Conservation (phyloP, 2,329 filamentous ascomycete species). For the Aquanectria penicillioides region DNA sequence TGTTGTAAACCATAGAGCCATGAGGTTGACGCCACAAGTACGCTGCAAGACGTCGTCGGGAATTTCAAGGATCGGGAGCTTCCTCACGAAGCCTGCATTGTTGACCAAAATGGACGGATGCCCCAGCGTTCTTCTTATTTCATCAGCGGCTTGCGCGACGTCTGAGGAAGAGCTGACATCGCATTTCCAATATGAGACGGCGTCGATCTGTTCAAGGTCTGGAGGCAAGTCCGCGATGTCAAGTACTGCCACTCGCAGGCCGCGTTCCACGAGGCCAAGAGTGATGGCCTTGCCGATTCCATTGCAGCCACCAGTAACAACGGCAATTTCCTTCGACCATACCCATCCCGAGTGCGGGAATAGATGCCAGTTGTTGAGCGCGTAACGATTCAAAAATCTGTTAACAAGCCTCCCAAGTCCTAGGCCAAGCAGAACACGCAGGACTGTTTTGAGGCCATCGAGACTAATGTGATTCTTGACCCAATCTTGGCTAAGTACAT, state of each 20-base stretch:
- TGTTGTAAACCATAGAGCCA: conserved; percentile 70
- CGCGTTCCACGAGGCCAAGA: conserved; percentile 65
- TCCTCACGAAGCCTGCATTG: conserved; percentile 70
- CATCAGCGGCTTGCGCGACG: conserved; percentile 58
- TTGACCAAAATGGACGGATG: conserved; percentile 74
- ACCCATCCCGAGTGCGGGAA: not conserved
- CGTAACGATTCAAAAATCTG: not conserved
- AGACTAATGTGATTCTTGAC: not conserved
- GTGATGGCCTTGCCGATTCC: conserved; percentile 75
- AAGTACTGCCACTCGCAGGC: conserved; percentile 73
- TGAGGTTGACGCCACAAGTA: conserved; percentile 73
- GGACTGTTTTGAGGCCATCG: not conserved
- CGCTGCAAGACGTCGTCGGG: conserved; percentile 65
- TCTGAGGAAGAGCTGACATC: conserved; percentile 65
- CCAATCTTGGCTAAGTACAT: not conserved
- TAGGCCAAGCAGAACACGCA: not conserved
- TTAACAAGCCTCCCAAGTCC: not conserved
- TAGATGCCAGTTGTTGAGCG: conserved; percentile 2
- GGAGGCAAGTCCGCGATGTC: conserved; percentile 57
- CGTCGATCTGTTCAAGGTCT: conserved; percentile 41
- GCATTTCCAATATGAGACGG: conserved; percentile 72
- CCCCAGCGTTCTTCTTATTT: conserved; percentile 64
- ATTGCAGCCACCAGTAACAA: conserved; percentile 77
- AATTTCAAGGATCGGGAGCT: conserved; percentile 64
- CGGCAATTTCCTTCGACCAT: conserved; percentile 54